Evolutionary conservation across 169 alveolate species (phyloP), one percentile per base, ranked within the genome.

Genomic region (Toxoplasma gondii): DNA sequence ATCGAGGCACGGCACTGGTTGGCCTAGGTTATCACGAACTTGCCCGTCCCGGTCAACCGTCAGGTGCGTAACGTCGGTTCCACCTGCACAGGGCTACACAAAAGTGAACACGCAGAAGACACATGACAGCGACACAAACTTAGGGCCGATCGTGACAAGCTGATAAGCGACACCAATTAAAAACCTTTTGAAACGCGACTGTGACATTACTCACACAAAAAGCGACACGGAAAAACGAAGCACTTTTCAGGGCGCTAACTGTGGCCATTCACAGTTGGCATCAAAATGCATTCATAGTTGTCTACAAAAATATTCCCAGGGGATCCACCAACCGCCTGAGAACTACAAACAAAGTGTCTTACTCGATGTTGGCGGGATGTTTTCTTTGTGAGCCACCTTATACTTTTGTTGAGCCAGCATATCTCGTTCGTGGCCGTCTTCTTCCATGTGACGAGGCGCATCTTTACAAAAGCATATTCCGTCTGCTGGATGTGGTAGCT

Each of bases 31-130:
- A n/a, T 78, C 86, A 78, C 43, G 43, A 27, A 78, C 86, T 38
- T n/a, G 86, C 31, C 86, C 86, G 45, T 78, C 86, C 44, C 45
- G 12, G 86, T 78, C 86, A 78, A 78, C 43, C 1, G 86, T 78
- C 86, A 78, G 29, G 27, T 78, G 86, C n/a, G 39, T 19, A 19
- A 27, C 10, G 19, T 78, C 86, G 2, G 86, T n/a, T 17, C 45
- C 45, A 19, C 49, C 45, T 36, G 86, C 12, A 38, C 10, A 9
- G 43, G 24, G 4, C 86, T 78, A 38, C 74, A 64, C 9, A 4
- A 16, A 64, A 1, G n/a, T 19, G 74, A 16, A 64, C 67, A 53
- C 67, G 67, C 67, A 53, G 27, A 53, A 53, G 19, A 64, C 7
- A 64, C 74, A 64, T 22, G 74, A 64, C 22, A 49, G 22, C 12